Evolutionary conservation across 768 basidiomycete species (phyloP), one percentile per base, ranked within the genome.

Genomic region (Amanita subjunquillea): DNA sequence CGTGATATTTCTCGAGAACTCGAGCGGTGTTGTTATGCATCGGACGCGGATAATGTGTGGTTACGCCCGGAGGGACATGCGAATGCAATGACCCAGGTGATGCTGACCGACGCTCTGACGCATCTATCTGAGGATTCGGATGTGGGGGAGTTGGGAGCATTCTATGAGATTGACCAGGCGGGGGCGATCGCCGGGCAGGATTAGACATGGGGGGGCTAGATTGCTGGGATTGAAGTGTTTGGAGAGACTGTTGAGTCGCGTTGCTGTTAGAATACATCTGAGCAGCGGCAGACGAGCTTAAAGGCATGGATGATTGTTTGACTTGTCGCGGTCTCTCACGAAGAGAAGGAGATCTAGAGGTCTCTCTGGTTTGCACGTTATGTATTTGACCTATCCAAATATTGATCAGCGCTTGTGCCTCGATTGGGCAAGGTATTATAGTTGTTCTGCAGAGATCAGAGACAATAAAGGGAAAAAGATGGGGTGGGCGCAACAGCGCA

Each of bases 271-370:
- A 66, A 61, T 78, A 81, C 13, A 81, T 66, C 56, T 80, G 78
- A 13, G 56, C 51, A 61, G 76, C 69, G 46, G 57, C 51, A 61
- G 76, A 69, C 44, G 83, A 80, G 4, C 81, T 79, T 61, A 79
- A 67, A 53, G 83, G 79, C 71, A 85, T 72, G 0, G 83, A 81
- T 56, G 79, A 77, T 1, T 79, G 60, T 59, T 85, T 85, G 22
- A 72, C 59, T 8, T 79, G 69, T 36, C 84, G 72, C 65, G 82
- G 68, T 67, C 76, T 66, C 45, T 75, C 72, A 39, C 69, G 68
- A 59, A 69, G 65, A 23, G 74, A 67, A 23, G 77, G 75, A 6
- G 77, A 77, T 57, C 71, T 72, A 25, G 77, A 80, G 46, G 72
- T 65, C 54, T 80, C 76, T 55, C 76, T 66, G 36, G 63, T 55